These are phyloP conservation scores for Rhododendron vialii DNA, from an alignment of 148 eudicot genomes.

Conservation along the genomic window DNA sequence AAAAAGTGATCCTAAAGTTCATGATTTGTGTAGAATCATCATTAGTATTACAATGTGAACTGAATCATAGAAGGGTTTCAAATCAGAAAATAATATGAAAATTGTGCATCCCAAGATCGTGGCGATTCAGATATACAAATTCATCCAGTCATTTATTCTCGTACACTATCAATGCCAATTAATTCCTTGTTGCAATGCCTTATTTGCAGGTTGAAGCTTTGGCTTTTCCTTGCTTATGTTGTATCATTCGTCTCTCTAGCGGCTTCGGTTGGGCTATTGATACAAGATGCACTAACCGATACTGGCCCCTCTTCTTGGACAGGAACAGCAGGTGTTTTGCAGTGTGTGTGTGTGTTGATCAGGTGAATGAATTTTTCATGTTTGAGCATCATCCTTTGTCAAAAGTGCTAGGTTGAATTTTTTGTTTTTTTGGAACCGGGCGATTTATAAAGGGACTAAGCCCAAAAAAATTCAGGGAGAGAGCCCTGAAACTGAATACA, in stretches of 20 bases:
- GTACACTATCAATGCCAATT: background rate
- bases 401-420: background rate
- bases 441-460: background rate
- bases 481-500: background rate
- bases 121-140: background rate
- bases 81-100: background rate
- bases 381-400: background rate
- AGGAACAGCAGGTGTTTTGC: slow-evolving; percentile 91
- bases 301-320: slow-evolving; percentile 92
- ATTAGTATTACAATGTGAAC: background rate
- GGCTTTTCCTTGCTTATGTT: slow-evolving; percentile 95
- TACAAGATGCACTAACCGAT: slow-evolving; percentile 75
- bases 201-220: slow-evolving; percentile 79
- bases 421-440: background rate
- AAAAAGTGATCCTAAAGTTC: background rate
- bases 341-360: slow-evolving; percentile 82
- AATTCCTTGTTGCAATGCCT: background rate
- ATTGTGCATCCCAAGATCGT: background rate
- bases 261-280: slow-evolving; percentile 85
- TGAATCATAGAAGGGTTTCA: background rate
- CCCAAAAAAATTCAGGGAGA: background rate
- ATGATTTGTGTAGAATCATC: background rate
- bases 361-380: slow-evolving; percentile 35
- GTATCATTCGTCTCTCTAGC: slow-evolving; percentile 89
- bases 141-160: background rate